Percentiles rank a stretch among this genome's conserved stretches.
Conservation (phyloP, 2,329 filamentous ascomycete genomes). For the Ophiosphaerella narmari region DNA sequence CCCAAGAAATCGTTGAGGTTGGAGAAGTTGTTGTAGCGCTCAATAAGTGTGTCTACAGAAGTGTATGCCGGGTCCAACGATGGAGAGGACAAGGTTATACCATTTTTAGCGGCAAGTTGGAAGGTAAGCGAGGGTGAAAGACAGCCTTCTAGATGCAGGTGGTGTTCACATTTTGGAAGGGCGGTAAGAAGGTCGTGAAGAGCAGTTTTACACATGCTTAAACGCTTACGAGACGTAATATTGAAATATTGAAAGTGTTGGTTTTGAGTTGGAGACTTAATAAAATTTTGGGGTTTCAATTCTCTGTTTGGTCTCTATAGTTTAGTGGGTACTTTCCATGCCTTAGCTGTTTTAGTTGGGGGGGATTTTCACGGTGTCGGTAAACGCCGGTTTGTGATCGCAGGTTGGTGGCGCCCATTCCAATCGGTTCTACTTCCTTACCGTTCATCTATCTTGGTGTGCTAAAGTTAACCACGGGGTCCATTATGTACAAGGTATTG, state of each 20-base stretch:
- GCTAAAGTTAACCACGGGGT: too few relatives aligned
- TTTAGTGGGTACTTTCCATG: background rate
- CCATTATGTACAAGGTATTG: too few relatives aligned
- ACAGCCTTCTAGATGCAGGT: slow-evolving; percentile 79
- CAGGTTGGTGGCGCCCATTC: background rate
- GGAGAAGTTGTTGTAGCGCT: slow-evolving; percentile 69
- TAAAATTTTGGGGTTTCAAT: background rate
- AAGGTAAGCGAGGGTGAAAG: slow-evolving; percentile 73
- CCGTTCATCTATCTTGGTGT: too few relatives aligned
- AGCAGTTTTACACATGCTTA: slow-evolving; percentile 23
- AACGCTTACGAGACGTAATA: background rate
- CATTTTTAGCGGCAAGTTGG: slow-evolving; percentile 68
- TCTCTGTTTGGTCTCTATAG: background rate
- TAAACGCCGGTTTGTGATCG: slow-evolving; percentile 2
- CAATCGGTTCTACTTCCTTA: too few relatives aligned
- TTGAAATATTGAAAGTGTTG: background rate
- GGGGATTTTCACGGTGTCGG: slow-evolving; percentile 3
- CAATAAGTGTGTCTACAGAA: slow-evolving; percentile 62
- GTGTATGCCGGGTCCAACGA: slow-evolving; percentile 64
- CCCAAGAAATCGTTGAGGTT: slow-evolving; percentile 77
- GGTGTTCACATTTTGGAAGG: slow-evolving; percentile 81
- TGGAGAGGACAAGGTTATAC: slow-evolving; percentile 59
- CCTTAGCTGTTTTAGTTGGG: background rate
- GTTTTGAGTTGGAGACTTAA: background rate
- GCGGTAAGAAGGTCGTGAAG: slow-evolving; percentile 26